phyloP scores from a whole-genome alignment of 441 rosid species.

The Pelargonium cotyledonis region DNA sequence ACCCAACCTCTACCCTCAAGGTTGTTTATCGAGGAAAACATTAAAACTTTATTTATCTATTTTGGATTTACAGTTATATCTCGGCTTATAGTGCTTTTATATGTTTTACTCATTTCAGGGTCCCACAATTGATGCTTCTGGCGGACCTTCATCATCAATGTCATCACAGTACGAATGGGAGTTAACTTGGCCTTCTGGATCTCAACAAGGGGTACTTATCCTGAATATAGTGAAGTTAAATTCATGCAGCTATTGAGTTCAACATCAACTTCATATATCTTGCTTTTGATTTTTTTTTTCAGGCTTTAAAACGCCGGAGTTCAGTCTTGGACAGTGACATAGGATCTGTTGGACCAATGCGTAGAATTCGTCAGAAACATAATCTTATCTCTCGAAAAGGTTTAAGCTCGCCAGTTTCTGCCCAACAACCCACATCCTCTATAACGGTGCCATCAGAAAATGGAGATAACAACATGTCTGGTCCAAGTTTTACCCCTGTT shows the following conservation, averaged over 20 bases:
- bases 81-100: slow-evolving; percentile 6
- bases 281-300: slow-evolving; percentile 21
- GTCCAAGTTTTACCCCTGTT: slow-evolving; percentile 40
- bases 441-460: slow-evolving; percentile 32
- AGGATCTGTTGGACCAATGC: slow-evolving; percentile 76
- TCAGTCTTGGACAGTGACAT: slow-evolving; percentile 69
- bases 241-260: slow-evolving; percentile 5
- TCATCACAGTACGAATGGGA: slow-evolving; percentile 39
- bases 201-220: slow-evolving; percentile 50
- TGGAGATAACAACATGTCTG: slow-evolving; percentile 32
- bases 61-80: slow-evolving; percentile 11
- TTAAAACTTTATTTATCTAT: slow-evolving; percentile 9
- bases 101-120: slow-evolving; percentile 29
- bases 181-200: slow-evolving; percentile 44
- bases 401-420: slow-evolving; percentile 40
- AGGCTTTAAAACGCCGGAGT: slow-evolving; percentile 76
- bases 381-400: slow-evolving; percentile 45
- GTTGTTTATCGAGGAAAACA: slow-evolving; percentile 32
- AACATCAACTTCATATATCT: neutral
- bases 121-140: slow-evolving; percentile 24
- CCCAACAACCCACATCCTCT: slow-evolving; percentile 24
- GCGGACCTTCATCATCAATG: slow-evolving; percentile 47
- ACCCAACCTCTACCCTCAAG: slow-evolving; percentile 38
- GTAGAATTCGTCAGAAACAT: slow-evolving; percentile 86
- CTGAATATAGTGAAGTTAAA: neutral